Percentiles rank a stretch among this genome's conserved stretches.
These are phyloP conservation scores for Oropetium thomaeum DNA, from an alignment of 176 grass and related monocot genomes.

Conservation along the genomic window DNA sequence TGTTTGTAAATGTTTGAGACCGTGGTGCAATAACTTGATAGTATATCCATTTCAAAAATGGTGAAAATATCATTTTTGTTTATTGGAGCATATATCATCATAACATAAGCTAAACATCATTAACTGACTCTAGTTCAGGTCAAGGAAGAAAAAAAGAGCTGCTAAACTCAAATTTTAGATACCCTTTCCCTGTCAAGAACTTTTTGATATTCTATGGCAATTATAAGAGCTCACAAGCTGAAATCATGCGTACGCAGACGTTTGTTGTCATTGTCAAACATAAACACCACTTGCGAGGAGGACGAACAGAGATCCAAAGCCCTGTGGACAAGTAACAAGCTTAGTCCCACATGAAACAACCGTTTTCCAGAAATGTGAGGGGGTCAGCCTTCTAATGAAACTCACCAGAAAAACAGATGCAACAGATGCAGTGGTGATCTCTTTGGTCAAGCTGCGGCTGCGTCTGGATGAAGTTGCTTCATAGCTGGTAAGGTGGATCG, in stretches of 20 bases:
- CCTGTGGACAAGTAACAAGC: conserved; percentile 25
- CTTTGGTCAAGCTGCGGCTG: conserved; percentile 49
- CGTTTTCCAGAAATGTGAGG: neutral
- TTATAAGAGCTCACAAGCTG: neutral
- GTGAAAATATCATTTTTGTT: neutral
- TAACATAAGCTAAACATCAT: neutral
- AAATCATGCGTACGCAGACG: neutral
- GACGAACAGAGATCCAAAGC: conserved; percentile 68
- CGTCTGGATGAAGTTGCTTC: conserved; percentile 52
- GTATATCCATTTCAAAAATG: neutral
- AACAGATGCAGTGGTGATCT: conserved; percentile 44
- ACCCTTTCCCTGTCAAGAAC: neutral
- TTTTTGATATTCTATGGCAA: neutral
- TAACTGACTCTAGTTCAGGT: neutral
- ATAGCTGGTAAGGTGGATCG: conserved; percentile 33
- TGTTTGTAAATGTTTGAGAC: neutral
- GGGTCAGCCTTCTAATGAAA: neutral
- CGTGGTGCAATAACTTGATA: neutral
- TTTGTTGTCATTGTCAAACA: conserved; percentile 37
- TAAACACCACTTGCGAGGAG: conserved; percentile 68
- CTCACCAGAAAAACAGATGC: conserved; percentile 55
- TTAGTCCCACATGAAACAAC: neutral
- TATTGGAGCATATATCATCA: conserved; percentile 13
- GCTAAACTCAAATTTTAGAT: neutral
- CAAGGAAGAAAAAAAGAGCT: neutral